Percentiles rank a stretch among this genome's conserved stretches.
phyloP scores from a whole-genome alignment of 1,284 basidiomycete species.

The Sporisorium exsertum region DNA sequence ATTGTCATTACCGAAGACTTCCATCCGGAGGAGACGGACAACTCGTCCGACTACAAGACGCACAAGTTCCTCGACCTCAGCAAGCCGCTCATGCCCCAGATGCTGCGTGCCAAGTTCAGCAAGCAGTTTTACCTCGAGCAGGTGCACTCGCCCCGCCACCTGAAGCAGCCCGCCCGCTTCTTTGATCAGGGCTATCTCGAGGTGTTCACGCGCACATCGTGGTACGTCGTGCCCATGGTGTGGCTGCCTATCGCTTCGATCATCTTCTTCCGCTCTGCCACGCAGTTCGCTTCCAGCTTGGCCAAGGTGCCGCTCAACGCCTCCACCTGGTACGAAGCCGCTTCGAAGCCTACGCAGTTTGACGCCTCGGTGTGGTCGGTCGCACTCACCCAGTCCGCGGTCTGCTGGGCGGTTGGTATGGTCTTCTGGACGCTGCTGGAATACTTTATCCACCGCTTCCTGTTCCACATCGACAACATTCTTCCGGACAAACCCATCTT shows the following conservation, averaged over 20 bases:
- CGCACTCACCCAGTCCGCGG: conserved; percentile 71
- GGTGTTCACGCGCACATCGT: conserved; percentile 86
- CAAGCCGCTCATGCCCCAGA: conserved; percentile 84
- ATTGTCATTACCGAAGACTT: conserved; percentile 76
- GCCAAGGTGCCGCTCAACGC: conserved; percentile 31
- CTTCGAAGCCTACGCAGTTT: conserved; percentile 72
- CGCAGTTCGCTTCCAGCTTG: conserved; percentile 76
- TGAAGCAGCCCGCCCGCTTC: conserved; percentile 85
- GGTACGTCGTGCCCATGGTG: conserved; percentile 92
- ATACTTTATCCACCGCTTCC: conserved; percentile 93
- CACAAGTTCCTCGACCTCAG: conserved; percentile 92
- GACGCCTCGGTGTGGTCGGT: conserved; percentile 34
- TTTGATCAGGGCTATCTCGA: conserved; percentile 88
- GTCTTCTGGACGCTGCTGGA: conserved; percentile 95
- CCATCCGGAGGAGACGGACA: conserved; percentile 62
- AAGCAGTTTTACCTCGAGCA: conserved; percentile 97
- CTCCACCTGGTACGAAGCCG: conserved; percentile 67
- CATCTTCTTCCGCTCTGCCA: conserved; percentile 81
- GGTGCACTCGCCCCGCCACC: conserved; percentile 91
- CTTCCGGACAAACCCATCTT: conserved; percentile 86
- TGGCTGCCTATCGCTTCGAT: conserved; percentile 90
- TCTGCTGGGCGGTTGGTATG: conserved; percentile 81
- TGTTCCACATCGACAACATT: conserved; percentile 94
- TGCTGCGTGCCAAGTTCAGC: conserved; percentile 85
- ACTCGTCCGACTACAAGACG: conserved; percentile 74